Base-by-base conservation (phyloP, 139 green algal species). In the Chlamydomonas schloesseri region DNA sequence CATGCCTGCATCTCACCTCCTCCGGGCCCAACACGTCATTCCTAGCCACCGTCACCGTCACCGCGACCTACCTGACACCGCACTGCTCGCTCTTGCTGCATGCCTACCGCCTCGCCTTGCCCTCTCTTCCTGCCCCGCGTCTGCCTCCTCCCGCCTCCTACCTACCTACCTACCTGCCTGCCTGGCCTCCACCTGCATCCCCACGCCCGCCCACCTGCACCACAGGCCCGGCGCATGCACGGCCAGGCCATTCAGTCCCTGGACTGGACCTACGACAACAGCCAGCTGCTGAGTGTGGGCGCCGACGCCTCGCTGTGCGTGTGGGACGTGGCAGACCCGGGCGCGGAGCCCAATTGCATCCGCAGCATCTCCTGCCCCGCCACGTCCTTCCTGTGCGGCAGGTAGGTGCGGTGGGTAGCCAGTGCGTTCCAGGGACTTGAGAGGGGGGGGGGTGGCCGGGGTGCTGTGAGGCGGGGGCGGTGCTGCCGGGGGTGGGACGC, bases 261-360 rank as follows among this genome's bases (percentile, higher is more conserved):
- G n/a, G 82, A 91, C 75, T 91, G 88, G 88, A 84, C 88, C 8
- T 88, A 73, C 46, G 82, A 91, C 82, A 91, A 91, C 82, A 88
- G 80, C 80, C 87, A 90, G 69, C 81, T 90, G 72, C 53, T 90
- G 64, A 77, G 80, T 10, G 50, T 73, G 2, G 87, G 80, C 4
- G 18, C 23, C 20, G 87, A 88, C 77, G 87, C 80, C 18, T 79
- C 81, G 50, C 46, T 90, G 60, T 88, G 80, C 37, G 67, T 87
- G n/a, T 90, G 87, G 87, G 87, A 90, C 20, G 64, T 42, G 28
- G n/a, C 37, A 1, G 53, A 75, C 67, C 31, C 37, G 37, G 24
- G 4, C 15, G 50, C n/a, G n/a, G 72, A 8, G 26, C 21, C 70
- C 6, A 13, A 55, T 31, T 76, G 67, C 65, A 77, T 85, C n/a